Evolutionary conservation across 352 stramenopile species (phyloP).

Genomic region (Peronospora tabacina): DNA sequence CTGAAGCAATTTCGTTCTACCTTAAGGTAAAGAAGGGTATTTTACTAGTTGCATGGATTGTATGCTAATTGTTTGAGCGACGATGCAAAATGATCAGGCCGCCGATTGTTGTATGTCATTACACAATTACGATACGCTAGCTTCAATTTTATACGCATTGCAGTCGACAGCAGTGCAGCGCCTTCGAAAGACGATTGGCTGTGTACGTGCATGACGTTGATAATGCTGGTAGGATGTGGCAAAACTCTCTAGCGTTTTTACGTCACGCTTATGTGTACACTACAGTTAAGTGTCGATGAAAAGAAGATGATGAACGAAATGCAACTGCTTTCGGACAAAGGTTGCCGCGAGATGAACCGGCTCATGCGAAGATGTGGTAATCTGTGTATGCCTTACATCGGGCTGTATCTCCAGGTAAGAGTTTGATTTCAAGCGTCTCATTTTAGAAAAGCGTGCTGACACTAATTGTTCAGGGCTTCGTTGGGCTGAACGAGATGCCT

Average conservation of each 20-base stretch:
- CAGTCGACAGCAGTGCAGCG: conserved; percentile 84
- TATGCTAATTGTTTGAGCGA: conserved; percentile 1
- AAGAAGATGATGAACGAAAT: conserved; percentile 77
- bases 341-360: conserved; percentile 79
- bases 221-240: neutral
- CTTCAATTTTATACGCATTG: conserved; percentile 76
- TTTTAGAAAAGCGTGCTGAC: neutral
- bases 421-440: neutral
- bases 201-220: conserved; percentile 33
- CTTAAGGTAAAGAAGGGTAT: conserved; percentile 37
- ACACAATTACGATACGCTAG: conserved; percentile 79
- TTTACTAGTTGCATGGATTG: neutral
- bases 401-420: conserved; percentile 73
- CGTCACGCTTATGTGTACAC: conserved; percentile 1
- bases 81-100: conserved; percentile 29
- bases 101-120: conserved; percentile 63
- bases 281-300: conserved; percentile 44
- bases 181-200: conserved; percentile 63
- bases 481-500: conserved; percentile 74
- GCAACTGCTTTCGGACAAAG: conserved; percentile 73
- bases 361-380: conserved; percentile 68
- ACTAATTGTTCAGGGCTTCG: conserved; percentile 42
- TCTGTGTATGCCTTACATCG: conserved; percentile 83
- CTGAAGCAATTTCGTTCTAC: conserved; percentile 73
- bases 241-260: neutral